Conservation (phyloP, 257 asterid genomes). For the Avicennia marina region DNA sequence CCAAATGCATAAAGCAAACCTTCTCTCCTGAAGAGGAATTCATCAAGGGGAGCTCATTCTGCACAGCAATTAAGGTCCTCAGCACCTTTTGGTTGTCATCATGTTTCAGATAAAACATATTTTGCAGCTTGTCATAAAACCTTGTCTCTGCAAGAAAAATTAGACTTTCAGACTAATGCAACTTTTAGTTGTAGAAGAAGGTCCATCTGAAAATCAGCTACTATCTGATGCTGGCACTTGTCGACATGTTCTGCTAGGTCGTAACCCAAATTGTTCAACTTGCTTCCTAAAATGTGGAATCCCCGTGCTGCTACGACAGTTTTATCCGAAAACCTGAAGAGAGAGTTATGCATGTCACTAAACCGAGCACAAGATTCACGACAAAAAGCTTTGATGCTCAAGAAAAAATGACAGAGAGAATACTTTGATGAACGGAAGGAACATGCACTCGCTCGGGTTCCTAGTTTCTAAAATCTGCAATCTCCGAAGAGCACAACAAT, state of each 20-base stretch:
- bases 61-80: conserved; percentile 30
- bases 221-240: conserved; percentile 36
- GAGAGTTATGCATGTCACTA: conserved; percentile 11
- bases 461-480: conserved; percentile 41
- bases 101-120: conserved; percentile 26
- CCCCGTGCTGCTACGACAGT: conserved; percentile 27
- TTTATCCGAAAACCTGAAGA: conserved; percentile 41
- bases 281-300: conserved; percentile 30
- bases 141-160: conserved; percentile 26
- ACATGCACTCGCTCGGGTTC: conserved; percentile 79
- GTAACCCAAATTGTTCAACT: conserved; percentile 24
- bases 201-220: conserved; percentile 11
- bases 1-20: no score
- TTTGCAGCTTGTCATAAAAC: conserved; percentile 31
- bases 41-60: conserved; percentile 31
- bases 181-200: not conserved
- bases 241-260: conserved; percentile 30
- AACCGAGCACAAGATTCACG: conserved; percentile 2
- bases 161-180: not conserved
- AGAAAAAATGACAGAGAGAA: no score
- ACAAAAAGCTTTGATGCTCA: not conserved
- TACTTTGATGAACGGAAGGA: conserved; percentile 40
- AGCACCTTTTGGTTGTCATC: conserved; percentile 45
- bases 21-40: conserved; percentile 25
- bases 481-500: conserved; percentile 41